Evolutionary conservation across 352 stramenopile species (phyloP), one percentile per base, ranked within the genome.

Genomic region (Phytophthora hybrid): DNA sequence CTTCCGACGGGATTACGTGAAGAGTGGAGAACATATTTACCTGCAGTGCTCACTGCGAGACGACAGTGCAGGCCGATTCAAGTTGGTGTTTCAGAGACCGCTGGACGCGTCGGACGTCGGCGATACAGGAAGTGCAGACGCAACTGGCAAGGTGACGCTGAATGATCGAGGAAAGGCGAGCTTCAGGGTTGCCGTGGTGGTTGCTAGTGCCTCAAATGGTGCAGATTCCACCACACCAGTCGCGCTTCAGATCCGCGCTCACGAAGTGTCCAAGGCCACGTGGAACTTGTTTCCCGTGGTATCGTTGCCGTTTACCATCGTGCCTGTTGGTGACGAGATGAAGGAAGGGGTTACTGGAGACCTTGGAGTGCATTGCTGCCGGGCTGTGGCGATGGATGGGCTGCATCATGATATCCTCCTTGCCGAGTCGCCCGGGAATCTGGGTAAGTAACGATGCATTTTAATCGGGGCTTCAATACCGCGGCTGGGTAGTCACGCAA

Each of bases 291-390:
- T 94, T 65, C 80, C 84, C 11, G 83, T 93, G 13, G 83, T 94
- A 7, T 92, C 88, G 23, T 74, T 93, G 23, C 83, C 84, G 18
- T 84, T 94, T 58, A 61, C 47, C 37, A 39, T 84, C 18, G 73
- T 73, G 18, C 39, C 71, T n/a, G 52, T 52, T 26, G 66, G 31
- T 31, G 63, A 59, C 14, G 53, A 61, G 5, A 21, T 76, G 18
- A 55, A 74, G 29, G 69, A 81, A 18, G 74, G 62, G 44, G 46
- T 63, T 16, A 59, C 63, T 23, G 77, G 69, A 18, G 66, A 69
- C 9, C 71, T 95, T 8, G 88, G 88, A 8, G 83, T 93, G 31
- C 88, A 95, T 66, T 95, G 86, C 75, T 95, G 88, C 39, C 82
- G 88, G 8, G 75, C 82, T 9, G 78, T 95, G 7, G 72, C 67